Conservation (phyloP, 441 rosid genomes). For the Theobroma grandiflorum region DNA sequence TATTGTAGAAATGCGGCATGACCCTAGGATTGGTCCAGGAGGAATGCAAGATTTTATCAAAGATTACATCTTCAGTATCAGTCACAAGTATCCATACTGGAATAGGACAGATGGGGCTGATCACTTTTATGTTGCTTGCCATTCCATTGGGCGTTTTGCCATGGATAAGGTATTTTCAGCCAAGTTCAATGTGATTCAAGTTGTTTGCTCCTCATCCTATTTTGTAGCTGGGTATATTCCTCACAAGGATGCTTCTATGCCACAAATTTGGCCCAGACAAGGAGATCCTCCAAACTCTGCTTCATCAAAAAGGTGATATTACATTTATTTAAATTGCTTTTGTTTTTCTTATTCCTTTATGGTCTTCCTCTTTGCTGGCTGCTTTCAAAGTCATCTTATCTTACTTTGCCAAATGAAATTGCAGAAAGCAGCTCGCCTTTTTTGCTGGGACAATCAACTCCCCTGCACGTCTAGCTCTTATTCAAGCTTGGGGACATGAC, state of each 20-base stretch:
- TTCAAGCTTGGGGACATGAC: conserved; percentile 60
- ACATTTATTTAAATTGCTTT: not conserved
- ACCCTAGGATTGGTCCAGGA: conserved; percentile 47
- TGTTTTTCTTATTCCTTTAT: not conserved
- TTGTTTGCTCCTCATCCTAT: conserved; percentile 71
- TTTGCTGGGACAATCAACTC: conserved; percentile 72
- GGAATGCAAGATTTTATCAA: conserved; percentile 59
- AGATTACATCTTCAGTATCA: conserved; percentile 53
- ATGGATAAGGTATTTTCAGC: conserved; percentile 53
- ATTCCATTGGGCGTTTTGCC: conserved; percentile 62
- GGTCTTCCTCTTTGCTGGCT: not conserved
- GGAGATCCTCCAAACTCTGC: conserved; percentile 50
- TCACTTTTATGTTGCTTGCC: conserved; percentile 73
- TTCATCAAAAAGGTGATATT: conserved; percentile 51
- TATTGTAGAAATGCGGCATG: conserved; percentile 63
- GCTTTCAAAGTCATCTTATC: not conserved
- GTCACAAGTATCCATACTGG: conserved; percentile 63
- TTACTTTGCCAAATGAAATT: conserved; percentile 20
- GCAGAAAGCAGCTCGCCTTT: conserved; percentile 65
- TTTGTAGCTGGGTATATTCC: conserved; percentile 56
- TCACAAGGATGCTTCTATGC: conserved; percentile 69
- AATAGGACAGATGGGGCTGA: conserved; percentile 65
- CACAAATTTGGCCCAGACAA: conserved; percentile 73
- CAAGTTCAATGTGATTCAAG: conserved; percentile 66
- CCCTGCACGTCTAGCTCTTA: conserved; percentile 57